These are phyloP conservation scores for Mallotus nudiflorus DNA, from an alignment of 345 rosid species.

Conservation along the genomic window DNA sequence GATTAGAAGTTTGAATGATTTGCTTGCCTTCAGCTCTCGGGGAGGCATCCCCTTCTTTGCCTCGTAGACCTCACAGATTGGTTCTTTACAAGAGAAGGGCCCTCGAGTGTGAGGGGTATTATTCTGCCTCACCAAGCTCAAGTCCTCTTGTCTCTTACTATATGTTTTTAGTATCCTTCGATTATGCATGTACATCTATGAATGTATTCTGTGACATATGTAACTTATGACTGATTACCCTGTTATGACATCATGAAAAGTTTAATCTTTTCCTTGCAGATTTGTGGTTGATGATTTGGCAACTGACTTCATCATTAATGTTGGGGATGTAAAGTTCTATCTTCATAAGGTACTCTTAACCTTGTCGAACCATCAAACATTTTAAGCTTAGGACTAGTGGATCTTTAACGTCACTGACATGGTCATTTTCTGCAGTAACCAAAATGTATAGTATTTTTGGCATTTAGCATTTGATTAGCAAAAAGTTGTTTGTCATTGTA, in stretches of 20 bases:
- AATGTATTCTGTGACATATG: background rate
- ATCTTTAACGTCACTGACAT: slow-evolving; percentile 2
- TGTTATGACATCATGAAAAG: background rate
- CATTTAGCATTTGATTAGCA: background rate
- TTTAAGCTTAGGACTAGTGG: background rate
- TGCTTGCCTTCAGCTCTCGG: background rate
- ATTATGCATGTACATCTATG: background rate
- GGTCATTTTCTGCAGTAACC: background rate
- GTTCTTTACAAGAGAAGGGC: too few species aligned
- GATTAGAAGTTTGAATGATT: background rate
- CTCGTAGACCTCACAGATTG: too few species aligned
- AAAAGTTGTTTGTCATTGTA: background rate
- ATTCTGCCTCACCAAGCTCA: too few species aligned
- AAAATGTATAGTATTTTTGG: too few species aligned
- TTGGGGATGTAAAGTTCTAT: slow-evolving; percentile 62
- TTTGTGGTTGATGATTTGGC: slow-evolving; percentile 72
- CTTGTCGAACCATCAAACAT: background rate
- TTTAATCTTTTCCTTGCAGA: slow-evolving; percentile 37
- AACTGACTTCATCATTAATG: slow-evolving; percentile 55
- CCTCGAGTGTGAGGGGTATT: too few species aligned
- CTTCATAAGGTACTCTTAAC: slow-evolving; percentile 74
- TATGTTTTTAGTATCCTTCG: background rate
- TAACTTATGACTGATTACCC: background rate
- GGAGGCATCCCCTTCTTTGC: too few species aligned
- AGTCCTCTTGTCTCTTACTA: too few species aligned